phyloP scores from a whole-genome alignment of 306 rosid species.

The Dryas octopetala region DNA sequence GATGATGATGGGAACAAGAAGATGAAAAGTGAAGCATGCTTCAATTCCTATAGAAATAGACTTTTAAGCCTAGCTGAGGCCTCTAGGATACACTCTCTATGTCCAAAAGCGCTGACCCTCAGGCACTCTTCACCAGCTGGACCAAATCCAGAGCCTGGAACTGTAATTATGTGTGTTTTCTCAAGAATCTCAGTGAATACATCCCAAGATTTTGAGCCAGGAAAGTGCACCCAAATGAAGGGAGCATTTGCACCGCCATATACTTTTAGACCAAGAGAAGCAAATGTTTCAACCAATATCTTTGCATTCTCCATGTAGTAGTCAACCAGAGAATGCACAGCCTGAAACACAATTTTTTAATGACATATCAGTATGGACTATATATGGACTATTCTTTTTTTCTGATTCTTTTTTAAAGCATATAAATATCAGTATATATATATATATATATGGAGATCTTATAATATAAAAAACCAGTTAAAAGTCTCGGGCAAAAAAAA shows the following conservation, averaged over 20 bases:
- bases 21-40: neutral
- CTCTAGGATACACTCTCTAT: constrained; percentile 49
- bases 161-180: constrained; percentile 58
- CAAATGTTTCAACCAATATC: constrained; percentile 51
- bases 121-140: constrained; percentile 63
- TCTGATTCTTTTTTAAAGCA: no score
- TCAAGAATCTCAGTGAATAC: constrained; percentile 61
- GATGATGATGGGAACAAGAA: neutral
- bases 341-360: constrained; percentile 35
- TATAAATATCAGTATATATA: no score
- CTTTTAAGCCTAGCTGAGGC: constrained; percentile 52
- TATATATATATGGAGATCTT: no score
- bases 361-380: neutral
- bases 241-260: constrained; percentile 73
- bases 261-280: constrained; percentile 55
- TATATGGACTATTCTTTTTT: no score
- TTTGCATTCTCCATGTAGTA: constrained; percentile 71
- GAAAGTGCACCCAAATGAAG: constrained; percentile 71
- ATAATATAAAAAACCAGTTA: no score
- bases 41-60: constrained; percentile 17
- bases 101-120: constrained; percentile 58
- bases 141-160: constrained; percentile 69
- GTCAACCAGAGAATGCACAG: constrained; percentile 37
- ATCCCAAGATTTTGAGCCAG: constrained; percentile 69
- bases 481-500: no score